Evolutionary conservation across 2,329 filamentous ascomycete genomes (phyloP).

Genomic region (Hypoxylon sp.): DNA sequence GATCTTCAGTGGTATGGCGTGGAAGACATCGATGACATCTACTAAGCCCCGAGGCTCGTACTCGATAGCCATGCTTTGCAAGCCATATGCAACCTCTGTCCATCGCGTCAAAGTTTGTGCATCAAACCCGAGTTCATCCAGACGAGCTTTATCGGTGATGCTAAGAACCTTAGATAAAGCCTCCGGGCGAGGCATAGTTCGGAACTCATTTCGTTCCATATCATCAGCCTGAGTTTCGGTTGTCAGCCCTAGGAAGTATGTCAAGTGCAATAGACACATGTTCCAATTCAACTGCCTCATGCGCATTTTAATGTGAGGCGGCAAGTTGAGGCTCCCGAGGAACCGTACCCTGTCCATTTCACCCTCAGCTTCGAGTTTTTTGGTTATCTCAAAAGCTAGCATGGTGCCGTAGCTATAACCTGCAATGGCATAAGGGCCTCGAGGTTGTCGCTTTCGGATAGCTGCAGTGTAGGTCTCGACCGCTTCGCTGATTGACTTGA

Average conservation of each 20-base stretch:
- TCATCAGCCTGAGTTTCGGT: constrained; percentile 47
- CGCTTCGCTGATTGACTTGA: constrained; percentile 55
- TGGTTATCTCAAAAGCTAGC: constrained; percentile 63
- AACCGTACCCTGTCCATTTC: constrained; percentile 59
- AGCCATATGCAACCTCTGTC: constrained; percentile 51
- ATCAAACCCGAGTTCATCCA: constrained; percentile 51
- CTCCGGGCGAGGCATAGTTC: constrained; percentile 29
- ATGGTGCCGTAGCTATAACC: constrained; percentile 65
- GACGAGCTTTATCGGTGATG: constrained; percentile 36
- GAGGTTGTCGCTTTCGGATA: constrained; percentile 58
- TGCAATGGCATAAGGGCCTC: constrained; percentile 63
- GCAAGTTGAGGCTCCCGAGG: constrained; percentile 59
- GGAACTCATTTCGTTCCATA: constrained; percentile 32
- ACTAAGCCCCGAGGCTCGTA: constrained; percentile 57
- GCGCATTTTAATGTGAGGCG: constrained; percentile 59
- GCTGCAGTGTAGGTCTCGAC: constrained; percentile 55
- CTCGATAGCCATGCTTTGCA: constrained; percentile 54
- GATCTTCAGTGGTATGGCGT: constrained; percentile 49
- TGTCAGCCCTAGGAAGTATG: constrained; percentile 55
- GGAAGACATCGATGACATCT: constrained; percentile 56
- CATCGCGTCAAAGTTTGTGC: constrained; percentile 48
- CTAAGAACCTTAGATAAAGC: constrained; percentile 44
- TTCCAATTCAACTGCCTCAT: constrained; percentile 56
- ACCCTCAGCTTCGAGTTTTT: constrained; percentile 55
- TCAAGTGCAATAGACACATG: constrained; percentile 54